Base-by-base conservation (phyloP, 257 asterid genomes). In the Cynanchum wilfordii region DNA sequence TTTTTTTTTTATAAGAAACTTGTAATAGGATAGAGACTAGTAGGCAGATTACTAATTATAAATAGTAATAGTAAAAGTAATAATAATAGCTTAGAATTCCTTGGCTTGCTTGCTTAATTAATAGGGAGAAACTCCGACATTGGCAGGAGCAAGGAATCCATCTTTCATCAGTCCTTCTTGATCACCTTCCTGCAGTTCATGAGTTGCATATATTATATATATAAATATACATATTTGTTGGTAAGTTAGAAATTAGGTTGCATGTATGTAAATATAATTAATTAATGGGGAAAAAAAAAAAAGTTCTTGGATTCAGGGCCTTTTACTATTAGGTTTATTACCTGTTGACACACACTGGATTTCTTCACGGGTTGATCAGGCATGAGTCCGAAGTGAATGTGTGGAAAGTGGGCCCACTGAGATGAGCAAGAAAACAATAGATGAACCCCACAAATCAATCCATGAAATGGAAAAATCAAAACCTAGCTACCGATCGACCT, bases 351-450 rank as follows among this genome's bases (percentile, higher is more conserved):
- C 70, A 87, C 90, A 77, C 85, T 91, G 75, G 91, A 86, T 78
- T 94, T 91, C 92, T 94, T 94, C 98, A 91, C 96, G 96, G 96
- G 97, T 78, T 91, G 97, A 85, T 94, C 98, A 88, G 97, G 93
- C 97, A 91, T 88, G 51, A 94, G 96, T 72, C 98, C 98, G 85
- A 94, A 94, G 85, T 94, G 98, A 86, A 94, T 94, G 87, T 94
- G 98, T 55, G 98, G 98, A 42, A 94, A 94, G 84, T 94, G 98
- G 94, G 98, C 98, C 98, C 98, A 94, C 98, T 94, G 79, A 4
- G 33, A 38, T 94, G 79, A 4, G 40, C 40, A 82, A 75, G 19
- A 80, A 78, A 80, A 79, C 77, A 75, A 33, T 33, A 83, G 73
- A 52, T 47, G 20, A 78, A 25, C 60, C 66, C 66, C 79, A 54